Evolutionary conservation across 2,329 filamentous ascomycete genomes (phyloP).

Genomic region (Colletotrichum spinosum): DNA sequence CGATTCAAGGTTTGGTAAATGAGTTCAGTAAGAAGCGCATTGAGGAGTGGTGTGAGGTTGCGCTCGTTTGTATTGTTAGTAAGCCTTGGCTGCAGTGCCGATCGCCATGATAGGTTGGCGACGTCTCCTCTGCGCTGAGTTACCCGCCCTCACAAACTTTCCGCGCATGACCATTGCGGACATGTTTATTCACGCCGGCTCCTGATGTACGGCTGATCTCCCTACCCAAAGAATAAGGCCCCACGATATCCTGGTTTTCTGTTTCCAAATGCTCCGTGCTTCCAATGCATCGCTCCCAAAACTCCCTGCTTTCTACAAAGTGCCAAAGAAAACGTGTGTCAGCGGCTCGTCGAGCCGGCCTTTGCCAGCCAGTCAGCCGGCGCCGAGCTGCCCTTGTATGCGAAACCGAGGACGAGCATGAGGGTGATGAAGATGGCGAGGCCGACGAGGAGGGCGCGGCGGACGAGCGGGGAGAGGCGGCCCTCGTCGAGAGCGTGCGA

Average conservation of each 20-base stretch:
- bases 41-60: not conserved
- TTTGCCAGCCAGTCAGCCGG: slow-evolving; percentile 30
- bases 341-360: slow-evolving; percentile 12
- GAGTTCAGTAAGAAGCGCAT: slow-evolving; percentile 1
- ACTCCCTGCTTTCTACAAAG: slow-evolving; percentile 17
- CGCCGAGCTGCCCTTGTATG: slow-evolving; percentile 27
- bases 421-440: slow-evolving; percentile 36
- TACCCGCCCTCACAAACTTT: too few species aligned
- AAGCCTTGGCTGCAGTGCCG: slow-evolving; percentile 28
- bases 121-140: not conserved
- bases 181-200: too few species aligned
- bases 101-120: slow-evolving; percentile 18
- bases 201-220: not conserved
- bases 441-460: slow-evolving; percentile 38
- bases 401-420: slow-evolving; percentile 39
- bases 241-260: not conserved
- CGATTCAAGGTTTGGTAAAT: not conserved
- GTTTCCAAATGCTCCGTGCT: not conserved
- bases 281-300: slow-evolving; percentile 17
- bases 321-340: not conserved
- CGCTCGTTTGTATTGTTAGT: slow-evolving; percentile 4
- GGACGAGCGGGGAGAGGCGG: slow-evolving; percentile 40
- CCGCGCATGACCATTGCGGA: too few species aligned
- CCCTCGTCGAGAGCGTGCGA: slow-evolving; percentile 37
- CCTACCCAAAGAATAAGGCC: not conserved